A percentile compares a stretch with the other conserved stretches of the same genome.
Conservation (phyloP, 2,329 filamentous ascomycete genomes). For the Lithohypha guttulata region DNA sequence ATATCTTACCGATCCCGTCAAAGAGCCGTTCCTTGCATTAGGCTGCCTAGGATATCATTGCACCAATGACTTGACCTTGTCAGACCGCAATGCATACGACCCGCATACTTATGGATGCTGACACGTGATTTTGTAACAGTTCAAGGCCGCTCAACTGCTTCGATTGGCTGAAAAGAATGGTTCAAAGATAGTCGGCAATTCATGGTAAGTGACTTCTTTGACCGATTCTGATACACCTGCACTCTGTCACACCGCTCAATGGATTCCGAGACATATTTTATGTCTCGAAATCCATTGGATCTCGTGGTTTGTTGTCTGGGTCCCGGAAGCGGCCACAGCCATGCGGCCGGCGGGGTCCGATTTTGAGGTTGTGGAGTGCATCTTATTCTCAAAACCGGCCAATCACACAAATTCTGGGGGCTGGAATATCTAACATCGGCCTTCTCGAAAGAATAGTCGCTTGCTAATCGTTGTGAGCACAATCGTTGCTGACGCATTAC, state of each 20-base stretch:
- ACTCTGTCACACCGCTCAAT: conserved; percentile 8
- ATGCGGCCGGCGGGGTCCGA: conserved; percentile 2
- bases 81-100: conserved; percentile 19
- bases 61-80: conserved; percentile 21
- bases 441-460: background rate
- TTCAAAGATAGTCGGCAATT: conserved; percentile 83
- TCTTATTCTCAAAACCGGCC: conserved; percentile 2
- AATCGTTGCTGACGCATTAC: conserved; percentile 11
- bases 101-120: background rate
- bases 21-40: conserved; percentile 19
- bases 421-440: background rate
- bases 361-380: conserved; percentile 1
- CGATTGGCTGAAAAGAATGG: conserved; percentile 81
- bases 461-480: background rate
- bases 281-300: background rate
- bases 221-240: conserved; percentile 7
- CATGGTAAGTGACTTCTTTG: conserved; percentile 60
- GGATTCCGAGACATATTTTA: background rate
- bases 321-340: background rate
- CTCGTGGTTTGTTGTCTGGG: background rate
- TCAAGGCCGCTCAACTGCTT: conserved; percentile 77
- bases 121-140: conserved; percentile 39
- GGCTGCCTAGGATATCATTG: conserved; percentile 8
- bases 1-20: conserved; percentile 8
- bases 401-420: conserved; percentile 3